Evolutionary conservation across 129 eudicot species (phyloP).

Genomic region (Escallonia herrerae): DNA sequence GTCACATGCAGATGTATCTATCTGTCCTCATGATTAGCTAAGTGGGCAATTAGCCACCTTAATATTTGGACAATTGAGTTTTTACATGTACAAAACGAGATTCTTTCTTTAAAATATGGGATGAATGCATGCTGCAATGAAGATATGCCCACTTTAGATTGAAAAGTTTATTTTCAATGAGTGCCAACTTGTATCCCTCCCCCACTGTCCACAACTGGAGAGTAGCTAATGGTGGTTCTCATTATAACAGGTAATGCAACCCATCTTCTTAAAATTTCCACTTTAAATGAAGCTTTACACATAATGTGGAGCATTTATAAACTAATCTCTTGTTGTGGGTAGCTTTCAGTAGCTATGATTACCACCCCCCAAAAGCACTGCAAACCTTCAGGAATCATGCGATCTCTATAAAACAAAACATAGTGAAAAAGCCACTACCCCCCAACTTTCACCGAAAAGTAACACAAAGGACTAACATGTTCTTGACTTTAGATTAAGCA

Average conservation of each 20-base stretch:
- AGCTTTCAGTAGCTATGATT: slow-evolving; percentile 50
- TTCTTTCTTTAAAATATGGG: no score
- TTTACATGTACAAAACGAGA: no score
- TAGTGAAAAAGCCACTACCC: slow-evolving; percentile 8
- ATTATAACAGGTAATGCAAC: slow-evolving; percentile 11
- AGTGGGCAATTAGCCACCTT: no score
- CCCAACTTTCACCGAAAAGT: slow-evolving; percentile 88
- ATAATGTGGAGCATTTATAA: slow-evolving; percentile 25
- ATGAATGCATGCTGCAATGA: no score
- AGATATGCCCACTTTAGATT: no score
- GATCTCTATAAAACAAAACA: slow-evolving; percentile 14
- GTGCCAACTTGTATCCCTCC: no score
- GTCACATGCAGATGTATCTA: no score
- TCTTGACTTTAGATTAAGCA: slow-evolving; percentile 43
- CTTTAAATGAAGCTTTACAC: slow-evolving; percentile 45
- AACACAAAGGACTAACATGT: slow-evolving; percentile 28
- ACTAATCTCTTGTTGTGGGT: slow-evolving; percentile 21
- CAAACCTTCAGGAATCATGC: slow-evolving; percentile 41
- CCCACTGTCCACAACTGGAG: no score
- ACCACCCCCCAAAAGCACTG: slow-evolving; percentile 59
- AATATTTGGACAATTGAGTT: no score
- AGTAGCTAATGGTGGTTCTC: not conserved
- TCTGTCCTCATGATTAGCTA: no score
- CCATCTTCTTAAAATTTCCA: slow-evolving; percentile 5
- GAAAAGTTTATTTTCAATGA: no score